Evolutionary conservation across 2,329 filamentous ascomycete genomes (phyloP).

Genomic region (Fulvia fulva): DNA sequence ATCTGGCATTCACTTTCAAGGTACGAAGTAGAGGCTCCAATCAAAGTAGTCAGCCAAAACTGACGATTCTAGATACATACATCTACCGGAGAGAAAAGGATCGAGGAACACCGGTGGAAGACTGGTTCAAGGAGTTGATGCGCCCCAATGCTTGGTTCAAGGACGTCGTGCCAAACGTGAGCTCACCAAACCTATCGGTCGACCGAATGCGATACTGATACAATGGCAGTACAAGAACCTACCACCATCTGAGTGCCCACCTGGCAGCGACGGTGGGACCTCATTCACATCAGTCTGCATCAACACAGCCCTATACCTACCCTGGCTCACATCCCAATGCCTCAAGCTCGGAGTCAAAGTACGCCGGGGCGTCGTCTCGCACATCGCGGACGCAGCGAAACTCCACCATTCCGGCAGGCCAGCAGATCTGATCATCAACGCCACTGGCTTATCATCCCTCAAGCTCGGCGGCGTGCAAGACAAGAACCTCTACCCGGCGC

Average conservation of each 20-base stretch:
- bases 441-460: slow-evolving; percentile 72
- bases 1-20: slow-evolving; percentile 74
- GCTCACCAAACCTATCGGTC: slow-evolving; percentile 17
- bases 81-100: slow-evolving; percentile 63
- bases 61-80: slow-evolving; percentile 40
- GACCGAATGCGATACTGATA: slow-evolving; percentile 2
- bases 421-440: slow-evolving; percentile 74
- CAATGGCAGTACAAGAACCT: slow-evolving; percentile 32
- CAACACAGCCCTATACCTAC: slow-evolving; percentile 82
- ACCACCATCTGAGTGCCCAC: slow-evolving; percentile 45
- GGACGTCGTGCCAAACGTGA: slow-evolving; percentile 64
- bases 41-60: background rate
- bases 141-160: slow-evolving; percentile 69
- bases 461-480: slow-evolving; percentile 81
- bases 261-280: slow-evolving; percentile 66
- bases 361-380: slow-evolving; percentile 46
- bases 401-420: slow-evolving; percentile 55
- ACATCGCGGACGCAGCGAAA: slow-evolving; percentile 66
- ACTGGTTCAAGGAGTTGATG: slow-evolving; percentile 63
- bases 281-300: slow-evolving; percentile 84
- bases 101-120: slow-evolving; percentile 47
- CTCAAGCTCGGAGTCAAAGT: slow-evolving; percentile 64
- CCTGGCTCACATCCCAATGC: slow-evolving; percentile 80
- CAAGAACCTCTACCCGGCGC: slow-evolving; percentile 64
- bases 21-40: slow-evolving; percentile 12